Evolutionary conservation across 345 rosid genomes (phyloP).

Genomic region (Ceriops decandra): DNA sequence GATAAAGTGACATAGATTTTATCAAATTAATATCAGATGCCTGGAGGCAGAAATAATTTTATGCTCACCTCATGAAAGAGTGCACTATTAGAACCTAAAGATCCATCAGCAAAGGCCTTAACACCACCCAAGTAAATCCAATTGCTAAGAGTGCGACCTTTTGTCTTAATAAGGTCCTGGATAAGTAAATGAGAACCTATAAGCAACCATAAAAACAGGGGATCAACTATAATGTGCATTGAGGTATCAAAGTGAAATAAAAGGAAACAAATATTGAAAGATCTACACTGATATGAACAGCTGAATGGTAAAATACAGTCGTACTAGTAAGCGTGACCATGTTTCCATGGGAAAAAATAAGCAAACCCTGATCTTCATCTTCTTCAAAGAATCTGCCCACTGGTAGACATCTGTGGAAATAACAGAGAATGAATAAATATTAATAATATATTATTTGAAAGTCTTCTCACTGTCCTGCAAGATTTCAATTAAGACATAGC

Average conservation of each 20-base stretch:
- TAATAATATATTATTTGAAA: background rate
- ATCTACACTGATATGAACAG: background rate
- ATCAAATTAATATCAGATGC: background rate
- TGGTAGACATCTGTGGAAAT: slow-evolving; percentile 65
- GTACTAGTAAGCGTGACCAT: slow-evolving; percentile 65
- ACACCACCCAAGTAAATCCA: slow-evolving; percentile 88
- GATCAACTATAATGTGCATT: background rate
- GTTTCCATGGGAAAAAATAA: slow-evolving; percentile 81
- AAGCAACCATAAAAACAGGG: background rate
- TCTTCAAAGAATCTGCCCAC: slow-evolving; percentile 73
- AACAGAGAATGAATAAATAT: slow-evolving; percentile 5
- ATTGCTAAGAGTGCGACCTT: slow-evolving; percentile 52
- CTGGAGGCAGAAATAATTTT: background rate
- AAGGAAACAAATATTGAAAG: background rate
- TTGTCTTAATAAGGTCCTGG: slow-evolving; percentile 51
- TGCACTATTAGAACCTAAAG: slow-evolving; percentile 85
- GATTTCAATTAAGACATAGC: slow-evolving; percentile 1
- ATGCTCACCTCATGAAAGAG: slow-evolving; percentile 73
- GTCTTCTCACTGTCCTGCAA: slow-evolving; percentile 5
- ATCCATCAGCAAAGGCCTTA: slow-evolving; percentile 92
- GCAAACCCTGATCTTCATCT: slow-evolving; percentile 79
- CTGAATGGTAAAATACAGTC: slow-evolving; percentile 12
- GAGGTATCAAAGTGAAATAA: background rate
- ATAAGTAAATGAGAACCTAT: slow-evolving; percentile 12
- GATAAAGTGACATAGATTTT: slow-evolving; percentile 1